Conservation (phyloP, 805 yeast genomes). For the Hanseniaspora jakobsenii region DNA sequence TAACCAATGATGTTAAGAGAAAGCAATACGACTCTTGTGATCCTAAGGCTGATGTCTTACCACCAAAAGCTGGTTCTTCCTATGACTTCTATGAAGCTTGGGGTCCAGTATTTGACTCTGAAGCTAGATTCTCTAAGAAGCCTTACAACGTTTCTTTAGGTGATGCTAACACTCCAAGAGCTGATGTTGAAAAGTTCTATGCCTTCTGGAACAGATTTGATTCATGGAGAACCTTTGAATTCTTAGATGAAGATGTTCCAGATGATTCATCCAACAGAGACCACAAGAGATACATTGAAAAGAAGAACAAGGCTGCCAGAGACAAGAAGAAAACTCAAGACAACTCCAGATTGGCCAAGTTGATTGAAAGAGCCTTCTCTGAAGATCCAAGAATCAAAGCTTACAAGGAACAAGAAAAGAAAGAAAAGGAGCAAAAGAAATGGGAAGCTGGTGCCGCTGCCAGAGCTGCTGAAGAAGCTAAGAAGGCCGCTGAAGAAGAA, state of each 20-base stretch:
- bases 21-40: constrained; percentile 94
- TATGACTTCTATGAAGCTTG: constrained; percentile 86
- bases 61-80: constrained; percentile 52
- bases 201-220: constrained; percentile 87
- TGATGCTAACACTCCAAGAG: constrained; percentile 50
- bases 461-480: constrained; percentile 91
- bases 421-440: constrained; percentile 84
- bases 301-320: constrained; percentile 92
- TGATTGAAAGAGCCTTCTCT: constrained; percentile 74
- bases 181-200: constrained; percentile 78
- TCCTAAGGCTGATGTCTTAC: constrained; percentile 67
- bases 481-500: constrained; percentile 75
- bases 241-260: constrained; percentile 97
- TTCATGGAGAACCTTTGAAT: constrained; percentile 97
- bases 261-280: constrained; percentile 99
- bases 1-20: constrained; percentile 77
- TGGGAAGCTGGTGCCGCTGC: constrained; percentile 98
- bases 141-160: constrained; percentile 85
- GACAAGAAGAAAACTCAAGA: constrained; percentile 97
- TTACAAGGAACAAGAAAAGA: constrained; percentile 89
- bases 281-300: constrained; percentile 96
- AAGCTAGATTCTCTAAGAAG: constrained; percentile 83
- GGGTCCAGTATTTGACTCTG: constrained; percentile 83
- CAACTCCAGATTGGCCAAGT: constrained; percentile 72
- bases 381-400: constrained; percentile 92